Evolutionary conservation across 208 protist species (phyloP), one percentile per base, ranked within the genome.

Genomic region (Angomonas ambiguus): DNA sequence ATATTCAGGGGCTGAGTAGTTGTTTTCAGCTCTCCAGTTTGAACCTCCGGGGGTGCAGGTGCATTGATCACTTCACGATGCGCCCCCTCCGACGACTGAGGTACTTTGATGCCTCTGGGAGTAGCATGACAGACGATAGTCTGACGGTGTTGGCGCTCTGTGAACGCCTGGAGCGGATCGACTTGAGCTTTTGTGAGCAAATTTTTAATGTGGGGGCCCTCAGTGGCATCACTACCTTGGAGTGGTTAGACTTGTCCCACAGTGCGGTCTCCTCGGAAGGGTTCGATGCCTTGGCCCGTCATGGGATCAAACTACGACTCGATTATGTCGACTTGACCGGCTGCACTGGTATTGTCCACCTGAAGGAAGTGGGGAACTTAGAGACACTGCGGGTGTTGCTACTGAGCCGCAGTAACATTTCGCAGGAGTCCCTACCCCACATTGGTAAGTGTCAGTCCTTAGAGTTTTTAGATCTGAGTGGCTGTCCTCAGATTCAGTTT

Each of bases 21-120:
- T 53, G 45, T 24, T 24, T 24, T 20, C 20, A 53, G 4, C 59
- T 71, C 27, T 64, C 58, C 31, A 28, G 11, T 28, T 49, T 71
- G 2, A 51, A 72, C 33, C 22, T 67, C 22, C 65, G 67, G 30
- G 67, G 61, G 32, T 72, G 67, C 51, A 63, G 80, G 41, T 49
- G 79, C 24, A 75, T 67, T 53, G 59, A 64, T n/a, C 80, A 75
- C 56, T 49, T 74, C n/a, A 65, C 72, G 51, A 72, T 80, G 30
- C 71, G 61, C 20, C 51, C 69, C 0, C 41, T 80, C 2, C 72
- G 67, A 10, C 62, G 74, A 2, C 71, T 85, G 18, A 38, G 69
- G n/a, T 28, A 33, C 1, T 61, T 79, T 28, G 67, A 57, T 13
- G 45, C 61, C 4, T 64, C 80, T 22, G 33, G 62, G 22, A 70